Percentiles rank a stretch among this genome's conserved stretches.
Conservation (phyloP, 2,329 filamentous ascomycete genomes). For the Nothophaeocryptopus gaeumannii region DNA sequence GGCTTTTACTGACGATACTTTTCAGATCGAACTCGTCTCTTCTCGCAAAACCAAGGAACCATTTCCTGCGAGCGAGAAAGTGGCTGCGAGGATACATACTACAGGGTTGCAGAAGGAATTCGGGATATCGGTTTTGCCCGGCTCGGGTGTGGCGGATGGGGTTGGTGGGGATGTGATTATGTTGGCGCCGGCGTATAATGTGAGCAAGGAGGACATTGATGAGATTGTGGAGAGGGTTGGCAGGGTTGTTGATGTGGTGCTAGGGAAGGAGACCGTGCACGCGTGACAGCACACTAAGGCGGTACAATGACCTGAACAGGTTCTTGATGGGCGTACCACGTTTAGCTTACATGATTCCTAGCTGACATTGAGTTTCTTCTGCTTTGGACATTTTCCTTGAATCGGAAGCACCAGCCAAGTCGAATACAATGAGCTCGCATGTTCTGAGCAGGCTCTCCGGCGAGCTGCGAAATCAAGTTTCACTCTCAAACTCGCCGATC, state of each 20-base stretch:
- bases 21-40: slow-evolving; percentile 56
- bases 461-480: too few species aligned
- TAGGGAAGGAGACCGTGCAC: slow-evolving; percentile 16
- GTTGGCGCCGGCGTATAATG: slow-evolving; percentile 64
- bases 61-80: slow-evolving; percentile 44
- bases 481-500: too few species aligned
- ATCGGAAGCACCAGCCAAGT: too few species aligned
- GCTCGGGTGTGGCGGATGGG: slow-evolving; percentile 57
- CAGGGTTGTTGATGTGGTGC: slow-evolving; percentile 50
- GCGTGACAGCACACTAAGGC: too few species aligned
- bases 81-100: slow-evolving; percentile 48
- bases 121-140: slow-evolving; percentile 59
- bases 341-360: too few species aligned
- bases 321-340: too few species aligned
- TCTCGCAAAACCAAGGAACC: slow-evolving; percentile 52
- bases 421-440: too few species aligned
- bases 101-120: slow-evolving; percentile 38
- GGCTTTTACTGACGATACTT: slow-evolving; percentile 36
- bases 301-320: too few species aligned
- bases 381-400: too few species aligned
- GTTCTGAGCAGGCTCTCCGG: too few species aligned
- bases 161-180: slow-evolving; percentile 59
- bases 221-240: slow-evolving; percentile 50
- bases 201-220: slow-evolving; percentile 55
- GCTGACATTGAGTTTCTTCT: too few species aligned